Evolutionary conservation across 1,284 basidiomycete species (phyloP).

Genomic region (Wallemia mellicola): DNA sequence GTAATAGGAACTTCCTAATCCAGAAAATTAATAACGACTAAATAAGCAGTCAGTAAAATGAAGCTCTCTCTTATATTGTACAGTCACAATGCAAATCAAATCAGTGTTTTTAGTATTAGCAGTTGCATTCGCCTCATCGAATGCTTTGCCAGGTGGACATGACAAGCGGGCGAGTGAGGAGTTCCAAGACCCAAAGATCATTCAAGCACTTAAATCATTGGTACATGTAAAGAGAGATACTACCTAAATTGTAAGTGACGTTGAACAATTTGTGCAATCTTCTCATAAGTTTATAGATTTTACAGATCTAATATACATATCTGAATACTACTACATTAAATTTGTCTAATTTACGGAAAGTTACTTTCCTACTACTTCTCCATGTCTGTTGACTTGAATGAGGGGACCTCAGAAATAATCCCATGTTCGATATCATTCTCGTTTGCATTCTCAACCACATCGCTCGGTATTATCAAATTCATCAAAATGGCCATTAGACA

Average conservation of each 20-base stretch:
- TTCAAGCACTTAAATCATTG: background rate
- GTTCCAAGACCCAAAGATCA: background rate
- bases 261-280: background rate
- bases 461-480: conserved; percentile 30
- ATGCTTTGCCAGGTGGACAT: background rate
- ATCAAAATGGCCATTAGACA: conserved; percentile 34
- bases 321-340: too few relatives aligned
- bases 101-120: background rate
- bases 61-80: background rate
- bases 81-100: background rate
- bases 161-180: background rate
- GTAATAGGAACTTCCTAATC: too few relatives aligned
- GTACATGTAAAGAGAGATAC: background rate
- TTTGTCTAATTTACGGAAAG: too few relatives aligned
- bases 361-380: background rate
- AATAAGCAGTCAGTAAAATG: background rate
- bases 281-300: background rate
- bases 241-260: background rate
- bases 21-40: background rate
- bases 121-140: background rate
- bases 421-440: conserved; percentile 1
- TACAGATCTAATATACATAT: background rate
- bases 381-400: background rate
- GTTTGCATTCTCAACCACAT: conserved; percentile 3
- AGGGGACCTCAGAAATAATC: background rate